These are phyloP conservation scores for Aegilops umbellulata DNA, from an alignment of 176 grass and related monocot species.

Conservation along the genomic window DNA sequence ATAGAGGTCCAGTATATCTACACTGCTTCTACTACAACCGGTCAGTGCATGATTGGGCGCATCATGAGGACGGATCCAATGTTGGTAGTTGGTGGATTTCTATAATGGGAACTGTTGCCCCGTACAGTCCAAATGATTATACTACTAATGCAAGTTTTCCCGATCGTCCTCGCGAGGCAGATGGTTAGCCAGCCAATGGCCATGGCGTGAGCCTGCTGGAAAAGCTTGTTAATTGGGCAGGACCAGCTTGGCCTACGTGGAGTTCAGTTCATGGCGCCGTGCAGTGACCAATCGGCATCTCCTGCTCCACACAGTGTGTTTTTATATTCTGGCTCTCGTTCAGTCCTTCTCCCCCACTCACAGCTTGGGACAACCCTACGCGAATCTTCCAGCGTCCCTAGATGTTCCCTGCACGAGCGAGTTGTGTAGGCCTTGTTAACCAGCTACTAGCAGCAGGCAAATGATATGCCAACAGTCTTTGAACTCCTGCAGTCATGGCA, in stretches of 20 bases:
- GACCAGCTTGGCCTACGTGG: slow-evolving; percentile 28
- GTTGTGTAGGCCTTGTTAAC: no score
- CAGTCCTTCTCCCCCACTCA: not conserved
- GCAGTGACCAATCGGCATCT: slow-evolving; percentile 16
- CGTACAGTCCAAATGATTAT: slow-evolving; percentile 15
- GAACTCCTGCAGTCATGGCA: no score
- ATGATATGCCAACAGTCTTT: no score
- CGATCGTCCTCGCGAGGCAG: not conserved
- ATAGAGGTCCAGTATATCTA: not conserved
- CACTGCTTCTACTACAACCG: not conserved
- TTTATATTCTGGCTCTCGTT: no score
- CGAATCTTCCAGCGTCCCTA: slow-evolving; percentile 45
- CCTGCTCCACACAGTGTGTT: not conserved
- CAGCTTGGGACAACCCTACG: slow-evolving; percentile 20
- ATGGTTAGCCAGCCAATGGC: not conserved
- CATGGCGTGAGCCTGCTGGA: not conserved
- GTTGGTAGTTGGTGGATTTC: slow-evolving; percentile 41
- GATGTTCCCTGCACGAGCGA: no score
- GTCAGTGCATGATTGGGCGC: slow-evolving; percentile 37
- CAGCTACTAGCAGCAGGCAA: no score
- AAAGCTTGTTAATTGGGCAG: not conserved
- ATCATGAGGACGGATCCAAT: slow-evolving; percentile 40
- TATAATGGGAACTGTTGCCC: slow-evolving; percentile 30
- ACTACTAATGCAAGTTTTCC: not conserved
- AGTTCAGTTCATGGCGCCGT: not conserved